Evolutionary conservation across 2,329 filamentous ascomycete genomes (phyloP).

Genomic region (Fusarium aywerte): DNA sequence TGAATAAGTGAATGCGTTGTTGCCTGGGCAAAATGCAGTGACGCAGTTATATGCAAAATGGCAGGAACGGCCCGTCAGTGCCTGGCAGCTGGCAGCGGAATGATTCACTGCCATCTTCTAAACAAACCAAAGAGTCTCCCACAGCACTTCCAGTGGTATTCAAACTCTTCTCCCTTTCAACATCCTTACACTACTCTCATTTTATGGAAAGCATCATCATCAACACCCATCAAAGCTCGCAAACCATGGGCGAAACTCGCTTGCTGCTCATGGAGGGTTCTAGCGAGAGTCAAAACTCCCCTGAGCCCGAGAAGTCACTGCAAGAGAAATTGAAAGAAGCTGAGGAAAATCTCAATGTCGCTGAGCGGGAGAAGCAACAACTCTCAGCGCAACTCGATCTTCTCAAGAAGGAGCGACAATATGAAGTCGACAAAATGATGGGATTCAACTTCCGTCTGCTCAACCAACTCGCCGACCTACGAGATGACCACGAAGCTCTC

Average conservation of each 20-base stretch:
- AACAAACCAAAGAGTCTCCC: not conserved
- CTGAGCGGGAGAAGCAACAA: not conserved
- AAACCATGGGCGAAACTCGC: not conserved
- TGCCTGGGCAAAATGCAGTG: not conserved
- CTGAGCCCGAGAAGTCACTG: not conserved
- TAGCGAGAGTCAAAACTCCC: not conserved
- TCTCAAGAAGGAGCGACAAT: not conserved
- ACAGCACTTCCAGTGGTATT: no score
- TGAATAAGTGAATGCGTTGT: not conserved
- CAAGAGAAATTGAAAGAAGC: not conserved
- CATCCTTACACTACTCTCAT: not conserved
- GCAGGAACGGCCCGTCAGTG: not conserved
- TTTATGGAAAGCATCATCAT: not conserved
- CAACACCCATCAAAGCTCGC: not conserved
- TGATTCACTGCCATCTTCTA: not conserved
- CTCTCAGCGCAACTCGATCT: not conserved
- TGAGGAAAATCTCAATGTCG: not conserved
- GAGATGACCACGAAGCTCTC: not conserved
- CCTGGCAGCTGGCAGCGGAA: not conserved
- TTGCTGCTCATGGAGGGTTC: not conserved
- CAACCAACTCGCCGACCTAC: not conserved
- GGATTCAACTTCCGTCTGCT: not conserved
- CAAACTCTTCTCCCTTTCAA: not conserved
- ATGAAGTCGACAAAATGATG: not conserved
- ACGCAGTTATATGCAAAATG: not conserved